A percentile compares a stretch with the other conserved stretches of the same genome.
These are phyloP conservation scores for Fusarium nodosum DNA, from an alignment of 2,329 filamentous ascomycete species.

Conservation along the genomic window DNA sequence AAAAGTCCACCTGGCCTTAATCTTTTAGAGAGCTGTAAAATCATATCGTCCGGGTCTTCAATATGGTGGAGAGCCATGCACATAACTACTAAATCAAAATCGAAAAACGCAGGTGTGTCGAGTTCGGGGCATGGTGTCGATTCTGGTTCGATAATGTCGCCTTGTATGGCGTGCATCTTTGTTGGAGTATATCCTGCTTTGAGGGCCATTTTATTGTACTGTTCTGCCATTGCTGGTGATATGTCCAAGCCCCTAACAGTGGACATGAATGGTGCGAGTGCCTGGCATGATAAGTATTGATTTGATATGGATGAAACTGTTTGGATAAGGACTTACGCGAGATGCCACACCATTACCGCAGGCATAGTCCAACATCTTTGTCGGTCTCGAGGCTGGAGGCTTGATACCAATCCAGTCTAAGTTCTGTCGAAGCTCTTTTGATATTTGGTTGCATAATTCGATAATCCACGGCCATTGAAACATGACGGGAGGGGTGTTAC, in stretches of 20 bases:
- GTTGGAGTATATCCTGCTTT: conserved; percentile 42
- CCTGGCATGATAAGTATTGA: conserved; percentile 44
- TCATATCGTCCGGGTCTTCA: conserved; percentile 48
- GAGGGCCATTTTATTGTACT: conserved; percentile 52
- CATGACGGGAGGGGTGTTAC: conserved; percentile 33
- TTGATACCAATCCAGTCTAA: conserved; percentile 48
- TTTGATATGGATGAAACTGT: accelerated
- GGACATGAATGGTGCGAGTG: conserved; percentile 51
- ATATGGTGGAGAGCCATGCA: conserved; percentile 57
- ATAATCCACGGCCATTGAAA: conserved; percentile 47
- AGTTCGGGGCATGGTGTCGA: conserved; percentile 42
- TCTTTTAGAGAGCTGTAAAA: conserved; percentile 48
- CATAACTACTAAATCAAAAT: conserved; percentile 54
- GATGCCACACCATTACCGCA: conserved; percentile 51
- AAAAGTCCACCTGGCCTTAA: conserved; percentile 52
- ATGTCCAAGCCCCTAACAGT: conserved; percentile 54
- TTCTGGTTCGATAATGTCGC: conserved; percentile 49
- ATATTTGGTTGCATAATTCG: conserved; percentile 46
- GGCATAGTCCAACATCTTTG: conserved; percentile 52
- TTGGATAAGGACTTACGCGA: conserved; percentile 37
- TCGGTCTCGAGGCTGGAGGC: conserved; percentile 8
- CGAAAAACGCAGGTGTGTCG: conserved; percentile 37
- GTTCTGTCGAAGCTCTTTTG: conserved; percentile 46
- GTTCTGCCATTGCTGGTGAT: conserved; percentile 51
- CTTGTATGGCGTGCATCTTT: conserved; percentile 52